phyloP scores from a whole-genome alignment of 2,329 filamentous ascomycete genomes.

The Orbilia quercus region DNA sequence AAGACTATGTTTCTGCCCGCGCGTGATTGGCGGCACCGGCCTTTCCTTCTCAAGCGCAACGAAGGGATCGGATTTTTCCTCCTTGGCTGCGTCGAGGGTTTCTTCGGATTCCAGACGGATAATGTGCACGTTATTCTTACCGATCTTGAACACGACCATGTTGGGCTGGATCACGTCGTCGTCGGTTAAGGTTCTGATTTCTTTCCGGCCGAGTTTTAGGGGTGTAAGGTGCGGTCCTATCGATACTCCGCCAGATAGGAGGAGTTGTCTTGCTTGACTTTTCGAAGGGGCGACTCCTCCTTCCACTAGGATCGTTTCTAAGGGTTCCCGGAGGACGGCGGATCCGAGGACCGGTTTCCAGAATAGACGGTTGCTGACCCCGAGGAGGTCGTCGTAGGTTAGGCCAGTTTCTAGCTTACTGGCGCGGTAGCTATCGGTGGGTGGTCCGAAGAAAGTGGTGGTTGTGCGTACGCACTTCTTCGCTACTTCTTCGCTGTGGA shows the following conservation, averaged over 20 bases:
- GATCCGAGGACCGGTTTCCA: conserved; percentile 24
- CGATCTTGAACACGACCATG: conserved; percentile 37
- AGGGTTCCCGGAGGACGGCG: conserved; percentile 15
- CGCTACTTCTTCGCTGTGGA: conserved; percentile 77
- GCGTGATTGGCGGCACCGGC: neutral
- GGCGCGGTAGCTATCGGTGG: neutral
- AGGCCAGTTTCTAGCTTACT: conserved; percentile 10
- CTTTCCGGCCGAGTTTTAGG: conserved; percentile 15
- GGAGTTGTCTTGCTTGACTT: conserved; percentile 22
- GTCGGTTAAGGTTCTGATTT: neutral
- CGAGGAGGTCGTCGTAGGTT: conserved; percentile 11
- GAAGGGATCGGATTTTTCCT: conserved; percentile 19
- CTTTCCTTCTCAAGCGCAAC: neutral
- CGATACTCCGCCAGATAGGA: conserved; percentile 33
- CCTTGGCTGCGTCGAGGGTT: neutral
- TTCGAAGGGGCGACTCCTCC: conserved; percentile 26
- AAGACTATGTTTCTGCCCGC: conserved; percentile 13
- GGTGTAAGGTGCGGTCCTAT: conserved; percentile 43
- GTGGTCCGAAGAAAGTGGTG: conserved; percentile 27
- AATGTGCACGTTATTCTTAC: conserved; percentile 42
- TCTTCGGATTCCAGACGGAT: conserved; percentile 14
- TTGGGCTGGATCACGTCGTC: conserved; percentile 25
- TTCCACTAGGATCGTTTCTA: conserved; percentile 27
- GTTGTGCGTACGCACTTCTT: conserved; percentile 68
- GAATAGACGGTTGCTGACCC: conserved; percentile 18